Evolutionary conservation across 2,329 filamentous ascomycete species (phyloP).

Genomic region (Pseudogymnoascus sp.): DNA sequence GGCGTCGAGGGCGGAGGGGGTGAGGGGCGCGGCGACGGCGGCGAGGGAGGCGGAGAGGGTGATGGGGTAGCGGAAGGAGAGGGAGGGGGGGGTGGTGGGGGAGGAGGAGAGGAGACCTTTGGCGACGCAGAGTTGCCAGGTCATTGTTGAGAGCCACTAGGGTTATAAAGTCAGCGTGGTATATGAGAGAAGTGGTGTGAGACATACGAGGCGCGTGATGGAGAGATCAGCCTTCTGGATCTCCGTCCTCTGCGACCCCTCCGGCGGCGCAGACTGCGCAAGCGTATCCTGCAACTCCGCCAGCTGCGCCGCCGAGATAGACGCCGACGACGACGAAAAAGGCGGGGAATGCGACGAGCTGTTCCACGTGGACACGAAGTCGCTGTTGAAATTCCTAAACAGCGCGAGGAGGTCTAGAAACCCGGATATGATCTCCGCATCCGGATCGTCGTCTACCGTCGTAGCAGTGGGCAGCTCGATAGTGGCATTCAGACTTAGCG

Average conservation of each 20-base stretch:
- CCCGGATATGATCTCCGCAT: conserved; percentile 25
- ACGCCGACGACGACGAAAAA: background rate
- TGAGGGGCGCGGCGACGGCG: conserved; percentile 17
- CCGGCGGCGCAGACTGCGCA: background rate
- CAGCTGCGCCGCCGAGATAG: background rate
- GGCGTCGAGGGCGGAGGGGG: conserved; percentile 25
- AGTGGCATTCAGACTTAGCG: conserved; percentile 23
- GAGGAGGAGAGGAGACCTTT: conserved; percentile 17
- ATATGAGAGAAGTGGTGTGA: conserved; percentile 17
- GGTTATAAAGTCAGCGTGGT: conserved; percentile 16
- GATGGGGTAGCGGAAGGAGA: conserved; percentile 24
- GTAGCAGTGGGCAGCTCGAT: conserved; percentile 16
- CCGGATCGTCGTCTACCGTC: conserved; percentile 15
- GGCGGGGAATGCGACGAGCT: background rate
- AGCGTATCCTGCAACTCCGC: background rate
- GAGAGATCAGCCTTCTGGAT: background rate
- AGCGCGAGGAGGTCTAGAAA: conserved; percentile 28
- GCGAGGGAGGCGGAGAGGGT: conserved; percentile 25
- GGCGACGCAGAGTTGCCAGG: conserved; percentile 26
- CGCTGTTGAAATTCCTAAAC: conserved; percentile 23
- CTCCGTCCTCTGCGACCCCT: background rate
- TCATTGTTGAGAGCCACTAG: conserved; percentile 25
- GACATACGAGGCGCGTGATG: background rate
- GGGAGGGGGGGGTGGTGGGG: background rate
- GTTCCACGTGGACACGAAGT: conserved; percentile 28